Conservation (phyloP, 306 rosid species). For the Pyrus communis region DNA sequence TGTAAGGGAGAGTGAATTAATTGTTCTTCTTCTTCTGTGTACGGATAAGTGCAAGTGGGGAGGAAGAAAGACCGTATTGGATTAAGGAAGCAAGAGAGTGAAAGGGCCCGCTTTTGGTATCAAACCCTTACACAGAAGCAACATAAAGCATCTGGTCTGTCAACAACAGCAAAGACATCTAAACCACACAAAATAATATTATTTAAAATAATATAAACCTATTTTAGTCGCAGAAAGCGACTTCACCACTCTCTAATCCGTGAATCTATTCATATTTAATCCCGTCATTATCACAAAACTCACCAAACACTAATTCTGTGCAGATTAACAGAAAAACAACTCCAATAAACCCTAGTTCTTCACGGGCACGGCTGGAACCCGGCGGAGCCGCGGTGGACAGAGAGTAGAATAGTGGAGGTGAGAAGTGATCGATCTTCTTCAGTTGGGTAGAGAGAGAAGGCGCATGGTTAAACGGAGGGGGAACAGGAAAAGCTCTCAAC, state of each 20-base stretch:
- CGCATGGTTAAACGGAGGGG: not conserved
- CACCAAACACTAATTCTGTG: not conserved
- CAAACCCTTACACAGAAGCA: constrained; percentile 51
- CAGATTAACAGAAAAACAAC: not conserved
- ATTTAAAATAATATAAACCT: not conserved
- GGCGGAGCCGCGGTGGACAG: not conserved
- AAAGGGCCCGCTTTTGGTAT: constrained; percentile 40
- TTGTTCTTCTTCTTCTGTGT: constrained; percentile 15
- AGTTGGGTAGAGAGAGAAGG: not conserved
- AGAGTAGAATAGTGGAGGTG: not conserved
- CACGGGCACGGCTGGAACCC: not conserved
- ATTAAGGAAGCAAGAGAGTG: constrained; percentile 59
- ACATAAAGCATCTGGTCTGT: constrained; percentile 72
- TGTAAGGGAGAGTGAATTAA: constrained; percentile 27
- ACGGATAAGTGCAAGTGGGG: constrained; percentile 37
- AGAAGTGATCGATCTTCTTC: not conserved
- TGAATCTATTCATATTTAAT: not conserved
- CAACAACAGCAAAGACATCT: constrained; percentile 17
- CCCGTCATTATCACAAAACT: not conserved
- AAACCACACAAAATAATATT: not conserved
- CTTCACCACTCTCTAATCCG: not conserved
- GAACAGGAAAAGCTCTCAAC: not conserved
- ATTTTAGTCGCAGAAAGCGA: not conserved
- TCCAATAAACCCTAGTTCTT: not conserved
- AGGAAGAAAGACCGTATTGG: constrained; percentile 18